Conservation (phyloP, 1,139 yeast genomes). For the Meyerozyma elateridarum region DNA sequence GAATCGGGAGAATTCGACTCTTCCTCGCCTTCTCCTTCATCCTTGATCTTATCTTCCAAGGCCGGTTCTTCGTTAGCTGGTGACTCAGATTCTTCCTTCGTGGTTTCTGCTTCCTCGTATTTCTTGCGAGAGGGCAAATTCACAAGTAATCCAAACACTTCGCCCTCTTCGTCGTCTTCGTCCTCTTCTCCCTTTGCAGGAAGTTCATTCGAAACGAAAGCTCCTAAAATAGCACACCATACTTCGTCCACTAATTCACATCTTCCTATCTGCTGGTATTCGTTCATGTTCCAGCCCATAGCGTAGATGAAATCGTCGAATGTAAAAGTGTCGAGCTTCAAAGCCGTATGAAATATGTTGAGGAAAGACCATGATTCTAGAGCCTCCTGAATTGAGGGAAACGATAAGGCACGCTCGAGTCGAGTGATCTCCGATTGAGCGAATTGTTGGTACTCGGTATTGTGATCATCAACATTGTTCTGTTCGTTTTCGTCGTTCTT, state of each 20-base stretch:
- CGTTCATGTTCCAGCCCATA: slow-evolving; percentile 50
- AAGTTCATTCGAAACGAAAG: slow-evolving; percentile 34
- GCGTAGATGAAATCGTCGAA: slow-evolving; percentile 74
- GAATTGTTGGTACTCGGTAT: slow-evolving; percentile 11
- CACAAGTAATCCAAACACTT: slow-evolving; percentile 32
- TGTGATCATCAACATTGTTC: slow-evolving; percentile 7
- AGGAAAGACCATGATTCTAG: slow-evolving; percentile 73
- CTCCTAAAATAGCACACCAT: slow-evolving; percentile 59
- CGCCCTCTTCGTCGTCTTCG: slow-evolving; percentile 22
- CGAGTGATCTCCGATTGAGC: slow-evolving; percentile 8
- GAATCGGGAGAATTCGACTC: not conserved
- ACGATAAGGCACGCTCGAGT: slow-evolving; percentile 18
- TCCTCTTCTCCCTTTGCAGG: slow-evolving; percentile 23
- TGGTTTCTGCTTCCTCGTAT: slow-evolving; percentile 9
- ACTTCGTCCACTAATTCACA: slow-evolving; percentile 66
- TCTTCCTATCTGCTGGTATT: slow-evolving; percentile 37
- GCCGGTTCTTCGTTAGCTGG: slow-evolving; percentile 8
- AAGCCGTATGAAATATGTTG: slow-evolving; percentile 62
- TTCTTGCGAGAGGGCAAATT: slow-evolving; percentile 36
- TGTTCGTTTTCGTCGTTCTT: slow-evolving; percentile 22
- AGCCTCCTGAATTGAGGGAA: slow-evolving; percentile 34
- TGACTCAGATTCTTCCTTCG: slow-evolving; percentile 6
- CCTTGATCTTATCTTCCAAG: slow-evolving; percentile 9
- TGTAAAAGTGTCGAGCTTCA: slow-evolving; percentile 66
- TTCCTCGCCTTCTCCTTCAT: slow-evolving; percentile 7